Percentiles rank a stretch among this genome's conserved stretches.
phyloP scores from a whole-genome alignment of 768 basidiomycete genomes.

The Rhizopogon roseolus region DNA sequence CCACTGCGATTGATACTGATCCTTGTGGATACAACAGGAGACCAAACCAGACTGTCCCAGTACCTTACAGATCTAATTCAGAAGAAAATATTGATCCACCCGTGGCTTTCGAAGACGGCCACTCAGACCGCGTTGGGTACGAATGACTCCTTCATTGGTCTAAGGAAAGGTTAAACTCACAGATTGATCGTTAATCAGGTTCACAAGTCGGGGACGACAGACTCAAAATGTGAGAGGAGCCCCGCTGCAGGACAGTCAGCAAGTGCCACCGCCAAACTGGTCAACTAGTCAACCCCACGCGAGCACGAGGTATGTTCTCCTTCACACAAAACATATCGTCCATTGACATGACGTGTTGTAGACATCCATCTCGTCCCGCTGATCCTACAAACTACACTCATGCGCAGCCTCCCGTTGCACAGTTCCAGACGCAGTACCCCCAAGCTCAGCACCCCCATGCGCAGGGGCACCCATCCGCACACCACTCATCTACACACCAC shows the following conservation, averaged over 20 bases:
- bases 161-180: not conserved
- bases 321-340: too few relatives aligned
- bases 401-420: too few relatives aligned
- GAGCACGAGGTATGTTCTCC: not conserved
- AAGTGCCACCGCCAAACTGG: not conserved
- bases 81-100: not conserved
- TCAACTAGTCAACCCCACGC: not conserved
- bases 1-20: not conserved
- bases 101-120: not conserved
- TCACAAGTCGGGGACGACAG: not conserved
- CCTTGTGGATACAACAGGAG: not conserved
- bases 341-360: not conserved
- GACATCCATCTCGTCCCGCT: not conserved
- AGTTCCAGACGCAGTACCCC: too few relatives aligned
- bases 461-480: not conserved
- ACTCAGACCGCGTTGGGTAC: not conserved
- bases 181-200: not conserved
- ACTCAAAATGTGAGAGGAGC: not conserved
- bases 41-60: not conserved
- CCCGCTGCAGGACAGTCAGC: not conserved
- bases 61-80: not conserved
- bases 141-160: not conserved
- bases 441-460: too few relatives aligned
- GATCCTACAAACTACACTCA: not conserved
- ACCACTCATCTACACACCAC: not conserved